Percentiles rank a stretch among this genome's conserved stretches.
phyloP scores from a whole-genome alignment of 108 stramenopile genomes.

The Fistulifera pelliculosa region DNA sequence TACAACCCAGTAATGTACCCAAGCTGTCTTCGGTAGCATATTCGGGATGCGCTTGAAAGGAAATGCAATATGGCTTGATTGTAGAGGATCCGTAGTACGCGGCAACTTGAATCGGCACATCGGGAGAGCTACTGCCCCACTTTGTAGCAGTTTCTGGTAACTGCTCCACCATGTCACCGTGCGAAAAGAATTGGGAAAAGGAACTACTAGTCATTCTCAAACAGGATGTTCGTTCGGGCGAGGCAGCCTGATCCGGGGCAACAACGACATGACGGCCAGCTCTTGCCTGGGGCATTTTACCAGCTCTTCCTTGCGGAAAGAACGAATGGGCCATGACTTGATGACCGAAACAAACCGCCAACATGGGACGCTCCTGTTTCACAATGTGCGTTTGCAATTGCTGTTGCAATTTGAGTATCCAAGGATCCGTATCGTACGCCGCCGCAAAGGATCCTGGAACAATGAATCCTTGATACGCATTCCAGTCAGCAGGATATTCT shows the following conservation, averaged over 20 bases:
- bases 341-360: conserved; percentile 82
- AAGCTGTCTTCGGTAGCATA: conserved; percentile 22
- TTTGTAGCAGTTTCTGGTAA: conserved; percentile 46
- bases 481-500: conserved; percentile 58
- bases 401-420: conserved; percentile 45
- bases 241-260: no score
- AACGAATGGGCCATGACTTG: conserved; percentile 74
- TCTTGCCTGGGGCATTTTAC: conserved; percentile 25
- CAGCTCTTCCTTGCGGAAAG: conserved; percentile 10
- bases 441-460: conserved; percentile 68
- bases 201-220: neutral
- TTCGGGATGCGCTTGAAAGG: conserved; percentile 81
- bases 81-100: conserved; percentile 39
- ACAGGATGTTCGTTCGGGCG: no score
- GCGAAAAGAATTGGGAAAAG: conserved; percentile 50
- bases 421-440: conserved; percentile 52
- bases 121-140: conserved; percentile 38
- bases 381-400: conserved; percentile 54
- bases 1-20: conserved; percentile 34
- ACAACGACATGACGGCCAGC: conserved; percentile 35
- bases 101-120: conserved; percentile 56
- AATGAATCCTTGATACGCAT: conserved; percentile 49
- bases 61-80: conserved; percentile 43
- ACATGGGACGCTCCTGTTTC: conserved; percentile 28
- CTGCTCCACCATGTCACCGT: conserved; percentile 69